These are phyloP conservation scores for Talaromyces sp. DNA, from an alignment of 2,329 filamentous ascomycete species.

Conservation along the genomic window DNA sequence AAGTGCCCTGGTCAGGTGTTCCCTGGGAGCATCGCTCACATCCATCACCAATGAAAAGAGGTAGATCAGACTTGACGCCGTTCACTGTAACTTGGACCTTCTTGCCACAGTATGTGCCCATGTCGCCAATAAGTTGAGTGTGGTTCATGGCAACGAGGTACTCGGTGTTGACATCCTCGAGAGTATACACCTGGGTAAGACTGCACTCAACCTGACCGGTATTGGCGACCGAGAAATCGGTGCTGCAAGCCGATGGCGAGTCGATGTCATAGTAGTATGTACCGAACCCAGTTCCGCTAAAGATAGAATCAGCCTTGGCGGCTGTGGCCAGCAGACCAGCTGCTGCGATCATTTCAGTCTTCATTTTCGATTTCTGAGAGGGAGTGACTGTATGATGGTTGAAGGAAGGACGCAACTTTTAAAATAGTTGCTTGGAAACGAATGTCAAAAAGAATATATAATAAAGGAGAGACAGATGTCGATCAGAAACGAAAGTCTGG, in stretches of 20 bases:
- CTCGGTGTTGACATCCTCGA: conserved; percentile 8
- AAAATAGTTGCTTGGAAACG: background rate
- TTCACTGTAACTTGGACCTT: conserved; percentile 8
- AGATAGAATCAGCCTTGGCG: background rate
- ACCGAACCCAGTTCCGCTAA: conserved; percentile 8
- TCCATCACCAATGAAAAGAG: conserved; percentile 10
- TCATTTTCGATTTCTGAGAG: conserved; percentile 1
- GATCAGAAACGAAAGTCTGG: background rate
- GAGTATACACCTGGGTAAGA: conserved; percentile 7
- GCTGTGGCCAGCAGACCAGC: conserved; percentile 1
- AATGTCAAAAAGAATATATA: background rate
- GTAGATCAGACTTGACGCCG: conserved; percentile 3
- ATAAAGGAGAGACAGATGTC: conserved; percentile 8
- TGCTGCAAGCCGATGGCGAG: conserved; percentile 1
- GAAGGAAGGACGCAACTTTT: conserved; percentile 1
- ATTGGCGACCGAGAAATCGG: conserved; percentile 4
- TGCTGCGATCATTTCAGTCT: conserved; percentile 8
- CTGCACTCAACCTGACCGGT: conserved; percentile 9
- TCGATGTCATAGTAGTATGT: conserved; percentile 10
- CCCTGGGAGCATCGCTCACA: conserved; percentile 5
- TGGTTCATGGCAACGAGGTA: conserved; percentile 11
- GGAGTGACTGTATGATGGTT: background rate
- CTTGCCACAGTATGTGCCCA: conserved; percentile 9
- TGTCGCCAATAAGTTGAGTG: conserved; percentile 1
- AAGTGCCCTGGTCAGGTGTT: background rate